phyloP scores from a whole-genome alignment of 2,329 filamentous ascomycete genomes.

The Fusarium redolens region DNA sequence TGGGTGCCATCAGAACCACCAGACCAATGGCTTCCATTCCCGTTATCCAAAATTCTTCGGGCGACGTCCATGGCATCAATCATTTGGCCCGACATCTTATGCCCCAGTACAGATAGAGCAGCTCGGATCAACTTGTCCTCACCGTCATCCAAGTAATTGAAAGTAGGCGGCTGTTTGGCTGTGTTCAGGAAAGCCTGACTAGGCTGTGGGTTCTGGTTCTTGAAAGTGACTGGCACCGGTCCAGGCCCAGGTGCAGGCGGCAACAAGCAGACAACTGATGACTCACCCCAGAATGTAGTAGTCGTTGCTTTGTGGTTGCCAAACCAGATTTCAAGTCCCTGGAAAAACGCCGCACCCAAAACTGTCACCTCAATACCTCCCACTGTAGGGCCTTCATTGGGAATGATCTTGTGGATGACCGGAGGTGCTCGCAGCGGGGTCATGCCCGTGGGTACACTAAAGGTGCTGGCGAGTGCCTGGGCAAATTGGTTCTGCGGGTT shows the following conservation, averaged over 20 bases:
- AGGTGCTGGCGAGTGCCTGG: slow-evolving; percentile 59
- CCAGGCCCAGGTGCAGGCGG: slow-evolving; percentile 77
- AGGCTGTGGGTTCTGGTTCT: slow-evolving; percentile 59
- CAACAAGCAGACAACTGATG: slow-evolving; percentile 81
- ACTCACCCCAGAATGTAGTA: slow-evolving; percentile 83
- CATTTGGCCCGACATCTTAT: slow-evolving; percentile 72
- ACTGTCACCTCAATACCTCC: slow-evolving; percentile 91
- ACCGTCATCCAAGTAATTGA: slow-evolving; percentile 80
- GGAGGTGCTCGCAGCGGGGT: slow-evolving; percentile 60
- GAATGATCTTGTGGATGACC: slow-evolving; percentile 85
- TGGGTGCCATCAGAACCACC: slow-evolving; percentile 55
- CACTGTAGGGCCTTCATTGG: slow-evolving; percentile 81
- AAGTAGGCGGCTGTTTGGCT: slow-evolving; percentile 61
- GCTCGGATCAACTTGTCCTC: slow-evolving; percentile 76
- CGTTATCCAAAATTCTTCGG: slow-evolving; percentile 65
- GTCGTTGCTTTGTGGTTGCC: slow-evolving; percentile 73
- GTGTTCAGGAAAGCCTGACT: slow-evolving; percentile 49
- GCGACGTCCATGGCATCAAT: slow-evolving; percentile 72
- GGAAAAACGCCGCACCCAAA: slow-evolving; percentile 82
- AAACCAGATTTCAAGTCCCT: slow-evolving; percentile 84
- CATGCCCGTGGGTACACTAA: slow-evolving; percentile 61
- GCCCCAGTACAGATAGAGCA: slow-evolving; percentile 71
- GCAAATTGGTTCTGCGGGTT: slow-evolving; percentile 57
- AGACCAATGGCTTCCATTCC: slow-evolving; percentile 58
- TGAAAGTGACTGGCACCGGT: slow-evolving; percentile 77